A percentile compares a stretch with the other conserved stretches of the same genome.
These are phyloP conservation scores for Blastomyces gilchristii DNA, from an alignment of 2,329 filamentous ascomycete genomes.

Conservation along the genomic window DNA sequence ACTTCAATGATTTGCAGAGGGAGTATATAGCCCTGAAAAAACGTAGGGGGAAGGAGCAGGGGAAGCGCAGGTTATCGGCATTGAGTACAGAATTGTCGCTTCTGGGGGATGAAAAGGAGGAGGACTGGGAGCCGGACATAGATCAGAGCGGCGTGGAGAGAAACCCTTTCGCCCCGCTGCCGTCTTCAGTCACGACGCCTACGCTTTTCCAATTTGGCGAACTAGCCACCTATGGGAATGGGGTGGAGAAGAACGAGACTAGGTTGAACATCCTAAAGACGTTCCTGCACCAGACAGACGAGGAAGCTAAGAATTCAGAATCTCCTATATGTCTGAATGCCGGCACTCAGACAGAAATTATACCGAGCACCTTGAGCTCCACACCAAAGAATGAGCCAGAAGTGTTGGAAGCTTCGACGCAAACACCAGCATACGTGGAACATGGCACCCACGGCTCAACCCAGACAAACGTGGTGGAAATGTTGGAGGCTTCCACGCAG, in stretches of 20 bases:
- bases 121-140: background rate
- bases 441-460: background rate
- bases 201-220: conserved; percentile 2
- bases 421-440: background rate
- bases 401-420: background rate
- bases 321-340: background rate
- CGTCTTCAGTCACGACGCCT: background rate
- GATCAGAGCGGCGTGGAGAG: conserved; percentile 1
- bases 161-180: background rate
- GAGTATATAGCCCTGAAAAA: conserved; percentile 5
- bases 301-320: background rate
- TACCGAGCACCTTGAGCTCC: background rate
- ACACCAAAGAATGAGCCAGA: background rate
- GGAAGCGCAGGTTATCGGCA: background rate
- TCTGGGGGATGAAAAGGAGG: background rate
- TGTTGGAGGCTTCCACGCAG: background rate
- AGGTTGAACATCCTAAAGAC: background rate
- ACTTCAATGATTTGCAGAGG: conserved; percentile 5
- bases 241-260: background rate
- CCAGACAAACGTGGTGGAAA: background rate
- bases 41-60: background rate
- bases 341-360: background rate
- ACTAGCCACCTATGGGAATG: background rate
- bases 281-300: background rate
- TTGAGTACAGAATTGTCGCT: background rate